Conservation (phyloP, 805 yeast genomes). For the Scheffersomyces stipitis region DNA sequence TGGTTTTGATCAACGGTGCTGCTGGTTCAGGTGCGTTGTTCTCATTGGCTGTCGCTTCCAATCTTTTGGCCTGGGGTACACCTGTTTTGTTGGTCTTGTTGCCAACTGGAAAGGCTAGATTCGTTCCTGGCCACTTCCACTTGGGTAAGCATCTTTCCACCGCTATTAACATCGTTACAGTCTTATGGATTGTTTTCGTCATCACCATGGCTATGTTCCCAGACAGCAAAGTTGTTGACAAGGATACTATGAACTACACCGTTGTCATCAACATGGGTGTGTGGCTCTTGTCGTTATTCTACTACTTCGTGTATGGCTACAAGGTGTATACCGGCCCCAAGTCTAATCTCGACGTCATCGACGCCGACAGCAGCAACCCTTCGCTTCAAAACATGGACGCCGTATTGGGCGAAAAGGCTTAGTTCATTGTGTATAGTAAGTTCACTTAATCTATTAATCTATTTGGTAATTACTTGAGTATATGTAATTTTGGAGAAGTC, state of each 20-base stretch:
- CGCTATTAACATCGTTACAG: conserved; percentile 46
- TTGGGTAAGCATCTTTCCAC: conserved; percentile 52
- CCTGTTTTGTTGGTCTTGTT: conserved; percentile 54
- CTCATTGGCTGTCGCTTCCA: conserved; percentile 61
- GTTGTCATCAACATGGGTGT: conserved; percentile 62
- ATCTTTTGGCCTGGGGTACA: conserved; percentile 60
- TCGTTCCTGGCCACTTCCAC: conserved; percentile 67
- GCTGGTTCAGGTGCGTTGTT: conserved; percentile 67
- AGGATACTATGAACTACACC: conserved; percentile 65
- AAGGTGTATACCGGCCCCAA: conserved; percentile 59
- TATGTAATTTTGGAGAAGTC: too few species aligned
- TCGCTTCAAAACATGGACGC: neutral
- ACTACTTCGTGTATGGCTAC: conserved; percentile 53
- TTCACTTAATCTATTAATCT: too few species aligned
- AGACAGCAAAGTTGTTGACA: conserved; percentile 36
- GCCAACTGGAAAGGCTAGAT: conserved; percentile 48
- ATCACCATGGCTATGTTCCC: conserved; percentile 67
- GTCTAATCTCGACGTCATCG: conserved; percentile 9
- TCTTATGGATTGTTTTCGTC: conserved; percentile 50
- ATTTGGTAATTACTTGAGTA: too few species aligned
- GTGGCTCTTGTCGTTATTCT: conserved; percentile 53
- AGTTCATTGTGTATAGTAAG: too few species aligned
- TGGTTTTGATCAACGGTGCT: conserved; percentile 55
- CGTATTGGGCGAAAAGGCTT: conserved; percentile 1
- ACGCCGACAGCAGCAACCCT: neutral